Base-by-base conservation (phyloP, 2,329 filamentous ascomycete genomes). In the Scedosporium minutisporum region DNA sequence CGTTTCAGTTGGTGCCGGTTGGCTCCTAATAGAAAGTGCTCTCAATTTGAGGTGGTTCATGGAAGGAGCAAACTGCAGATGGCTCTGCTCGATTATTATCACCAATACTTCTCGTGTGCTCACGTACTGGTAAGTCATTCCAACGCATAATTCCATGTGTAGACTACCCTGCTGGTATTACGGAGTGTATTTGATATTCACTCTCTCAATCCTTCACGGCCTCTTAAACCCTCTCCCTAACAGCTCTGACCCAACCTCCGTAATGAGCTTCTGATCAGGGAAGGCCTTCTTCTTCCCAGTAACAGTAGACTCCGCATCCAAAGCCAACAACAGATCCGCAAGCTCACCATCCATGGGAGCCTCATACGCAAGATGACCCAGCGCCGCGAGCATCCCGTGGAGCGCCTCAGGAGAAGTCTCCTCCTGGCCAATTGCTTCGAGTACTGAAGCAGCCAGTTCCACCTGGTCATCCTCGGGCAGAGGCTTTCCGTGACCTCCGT, bases 281-380 rank as follows among this genome's bases (percentile, higher is more conserved):
- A 89, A 87, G 1, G 71, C 68, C 62, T 78, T 77, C 64, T 80
- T 79, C 74, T 88, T 91, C 1, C 70, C 76, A 42, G 79, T 63
- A 1, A 96, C 78, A 0, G 83, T 86, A 3, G 83, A 83, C 38
- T 81, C 78, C 0, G 91, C 90, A 71, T 93, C 91, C 80, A 97
- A 83, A 0, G 86, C 87, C 63, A 84, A 83, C 66, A 92, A 81
- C n/a, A 96, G 75, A 71, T 96, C 91, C 10, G 87, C 79, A n/a
- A 97, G 72, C 67, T 93, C 89, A 0, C 92, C 89, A 33, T 88
- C 84, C 42, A 85, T 69, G 4, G 86, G 83, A 2, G 85, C 82
- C 65, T 84, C 85, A 70, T 93, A 96, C 0, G 88, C 80, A 27
- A 97, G 71, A 67, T 91, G 84, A 0, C 92, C 93, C 18, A 96